Evolutionary conservation across 805 yeast species (phyloP).

Genomic region (Sugiyamaella boreocaroliniensis): DNA sequence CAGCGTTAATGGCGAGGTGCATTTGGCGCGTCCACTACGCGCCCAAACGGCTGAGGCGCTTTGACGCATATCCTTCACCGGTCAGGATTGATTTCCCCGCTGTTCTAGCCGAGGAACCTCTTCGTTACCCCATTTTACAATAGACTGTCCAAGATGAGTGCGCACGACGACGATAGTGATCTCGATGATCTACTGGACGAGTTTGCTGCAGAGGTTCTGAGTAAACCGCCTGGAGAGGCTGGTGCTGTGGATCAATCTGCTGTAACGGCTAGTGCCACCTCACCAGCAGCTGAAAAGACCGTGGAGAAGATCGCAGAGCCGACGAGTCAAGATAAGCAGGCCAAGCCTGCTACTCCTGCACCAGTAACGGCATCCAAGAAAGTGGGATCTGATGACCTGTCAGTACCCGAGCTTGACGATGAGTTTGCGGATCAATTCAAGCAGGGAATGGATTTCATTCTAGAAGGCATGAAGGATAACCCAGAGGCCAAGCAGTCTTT

Average conservation of each 20-base stretch:
- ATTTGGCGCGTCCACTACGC: neutral
- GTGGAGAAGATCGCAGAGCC: neutral
- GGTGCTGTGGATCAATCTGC: neutral
- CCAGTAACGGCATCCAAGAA: conserved; percentile 12
- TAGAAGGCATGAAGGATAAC: conserved; percentile 44
- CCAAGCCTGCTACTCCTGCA: neutral
- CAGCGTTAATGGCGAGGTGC: neutral
- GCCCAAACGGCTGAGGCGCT: neutral
- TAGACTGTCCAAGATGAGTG: neutral
- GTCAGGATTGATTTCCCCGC: neutral
- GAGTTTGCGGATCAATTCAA: conserved; percentile 35
- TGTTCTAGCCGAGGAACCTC: neutral
- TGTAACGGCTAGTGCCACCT: neutral
- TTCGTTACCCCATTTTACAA: neutral
- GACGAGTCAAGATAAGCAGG: neutral
- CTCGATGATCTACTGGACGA: conserved; percentile 63
- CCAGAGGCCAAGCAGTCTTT: conserved; percentile 48
- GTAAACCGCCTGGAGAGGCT: conserved; percentile 48
- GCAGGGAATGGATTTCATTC: conserved; percentile 38
- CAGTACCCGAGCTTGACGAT: conserved; percentile 32
- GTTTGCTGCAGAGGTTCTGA: conserved; percentile 63
- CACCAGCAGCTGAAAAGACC: neutral
- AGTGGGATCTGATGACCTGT: conserved; percentile 12
- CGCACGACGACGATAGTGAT: conserved; percentile 26
- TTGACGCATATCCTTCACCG: neutral